Evolutionary conservation across 2,329 filamentous ascomycete species (phyloP), one percentile per base, ranked within the genome.

Genomic region (Colletotrichum scovillei): DNA sequence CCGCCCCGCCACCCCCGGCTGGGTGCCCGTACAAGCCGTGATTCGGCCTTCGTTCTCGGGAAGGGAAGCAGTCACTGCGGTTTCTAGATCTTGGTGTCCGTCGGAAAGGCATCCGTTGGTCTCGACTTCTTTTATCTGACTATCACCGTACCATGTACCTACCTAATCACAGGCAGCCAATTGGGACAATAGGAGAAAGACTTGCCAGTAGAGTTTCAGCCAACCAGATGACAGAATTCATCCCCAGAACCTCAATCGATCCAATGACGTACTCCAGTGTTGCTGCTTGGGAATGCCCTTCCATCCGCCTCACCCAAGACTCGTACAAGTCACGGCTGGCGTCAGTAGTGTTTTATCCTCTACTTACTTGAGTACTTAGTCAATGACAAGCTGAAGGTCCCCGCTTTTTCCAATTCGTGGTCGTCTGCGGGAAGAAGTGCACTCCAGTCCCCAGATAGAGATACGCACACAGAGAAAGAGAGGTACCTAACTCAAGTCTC

Each of bases 311-410:
- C 30, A 8, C 58, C 42, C 59, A 69, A 72, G 59, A 49, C 42
- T 49, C 19, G 19, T n/a, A 49, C 42, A 49, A 64, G 69, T 63
- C 66, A 30, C 42, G 59, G 55, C 24, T 64, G 42, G 66, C 66
- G 55, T 69, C 42, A 73, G 55, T 42, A 38, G 38, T 73, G 55
- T 57, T 65, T 65, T 73, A 73, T 24, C 67, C 57, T 60, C 35
- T 57, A 42, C 53, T 42, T 56, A 12, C 11, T 12, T 35, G 4
- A 35, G 32, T 12, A 35, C 32, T 12, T 35, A 26, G 26, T 65
- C 38, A 24, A 58, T 71, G 70, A 73, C 66, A 67, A 46, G 6
- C 42, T 73, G 7, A n/a, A 46, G 19, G 9, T 30, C 60, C 60
- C 71, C 71, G 71, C 71, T 73, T 66, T 70, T 65, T 65, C 5